Evolutionary conservation across 2,329 filamentous ascomycete species (phyloP), one percentile per base, ranked within the genome.

Genomic region (Microsporum canis): DNA sequence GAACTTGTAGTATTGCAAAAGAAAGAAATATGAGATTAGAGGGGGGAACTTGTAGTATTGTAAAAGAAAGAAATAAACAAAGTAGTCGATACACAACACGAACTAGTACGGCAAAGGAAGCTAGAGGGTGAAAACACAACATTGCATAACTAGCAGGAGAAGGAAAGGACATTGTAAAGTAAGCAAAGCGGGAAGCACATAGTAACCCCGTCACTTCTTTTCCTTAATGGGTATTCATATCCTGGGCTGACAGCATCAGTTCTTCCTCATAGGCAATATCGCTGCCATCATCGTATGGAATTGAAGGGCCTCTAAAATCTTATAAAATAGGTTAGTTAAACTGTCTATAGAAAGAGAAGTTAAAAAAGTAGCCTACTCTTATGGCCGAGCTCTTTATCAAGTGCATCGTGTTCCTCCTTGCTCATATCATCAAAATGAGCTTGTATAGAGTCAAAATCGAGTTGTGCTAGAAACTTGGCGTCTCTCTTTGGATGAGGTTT

Each of bases 261-360:
- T 39, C n/a, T 56, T 56, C 5, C 51, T 56, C 51, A 56, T 56
- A 56, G 31, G 51, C 51, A 36, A 56, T 36, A 56, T 56, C 51
- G 12, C 27, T 27, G 12, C 31, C 27, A 36, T 56, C 31, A 56
- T 56, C 51, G 34, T 56, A 56, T 5, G 51, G 51, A 36, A 56
- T 39, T 10, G 51, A 56, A 41, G 39, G 39, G 45, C 23, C 45
- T 49, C 6, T 7, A 49, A 10, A 49, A 10, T 3, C 45, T 49
- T 49, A 49, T 49, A 49, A 49, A 49, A 49, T 5, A 49, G 17
- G 45, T 49, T 49, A 49, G 45, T 49, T 49, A 49, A 29, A 29
- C 23, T 10, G 23, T 49, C 23, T 3, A 49, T 49, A 49, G 39
- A 49, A 49, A 49, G n/a, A 49, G 45, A 49, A 49, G 45, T 29